phyloP scores from a whole-genome alignment of 148 eudicot genomes.

The Rhododendron henanense region DNA sequence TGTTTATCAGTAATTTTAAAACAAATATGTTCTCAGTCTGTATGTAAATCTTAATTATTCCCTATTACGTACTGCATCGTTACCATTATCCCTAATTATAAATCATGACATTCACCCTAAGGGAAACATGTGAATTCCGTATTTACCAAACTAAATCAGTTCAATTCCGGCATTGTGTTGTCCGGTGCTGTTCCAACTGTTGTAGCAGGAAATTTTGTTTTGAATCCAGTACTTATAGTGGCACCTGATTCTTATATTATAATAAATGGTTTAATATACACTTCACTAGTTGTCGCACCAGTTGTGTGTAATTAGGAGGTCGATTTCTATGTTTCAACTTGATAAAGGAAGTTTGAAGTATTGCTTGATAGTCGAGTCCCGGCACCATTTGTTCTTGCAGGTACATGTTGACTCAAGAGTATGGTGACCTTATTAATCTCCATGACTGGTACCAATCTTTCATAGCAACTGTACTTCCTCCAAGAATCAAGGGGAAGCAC shows the following conservation, averaged over 20 bases:
- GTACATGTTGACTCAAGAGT: constrained; percentile 86
- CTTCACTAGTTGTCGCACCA: background rate
- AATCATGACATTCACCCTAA: background rate
- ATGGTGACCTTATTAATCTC: constrained; percentile 87
- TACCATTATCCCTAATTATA: background rate
- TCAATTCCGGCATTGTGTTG: background rate
- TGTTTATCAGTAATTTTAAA: background rate
- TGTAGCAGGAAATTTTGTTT: background rate
- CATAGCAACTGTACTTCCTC: constrained; percentile 40
- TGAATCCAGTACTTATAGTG: background rate
- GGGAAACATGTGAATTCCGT: background rate
- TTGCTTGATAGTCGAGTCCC: background rate
- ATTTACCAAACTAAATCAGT: background rate
- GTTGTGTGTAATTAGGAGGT: background rate
- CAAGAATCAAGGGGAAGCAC: constrained; percentile 33
- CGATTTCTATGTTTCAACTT: background rate
- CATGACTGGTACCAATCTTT: constrained; percentile 93
- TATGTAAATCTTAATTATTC: background rate
- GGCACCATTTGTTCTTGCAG: constrained; percentile 27
- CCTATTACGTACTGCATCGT: background rate
- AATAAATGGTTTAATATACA: too few species aligned
- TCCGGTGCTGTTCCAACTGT: background rate
- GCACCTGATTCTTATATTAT: background rate
- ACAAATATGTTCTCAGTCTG: too few species aligned
- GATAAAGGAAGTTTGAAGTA: background rate